phyloP scores from a whole-genome alignment of 441 rosid species.

The Jatropha multifida region DNA sequence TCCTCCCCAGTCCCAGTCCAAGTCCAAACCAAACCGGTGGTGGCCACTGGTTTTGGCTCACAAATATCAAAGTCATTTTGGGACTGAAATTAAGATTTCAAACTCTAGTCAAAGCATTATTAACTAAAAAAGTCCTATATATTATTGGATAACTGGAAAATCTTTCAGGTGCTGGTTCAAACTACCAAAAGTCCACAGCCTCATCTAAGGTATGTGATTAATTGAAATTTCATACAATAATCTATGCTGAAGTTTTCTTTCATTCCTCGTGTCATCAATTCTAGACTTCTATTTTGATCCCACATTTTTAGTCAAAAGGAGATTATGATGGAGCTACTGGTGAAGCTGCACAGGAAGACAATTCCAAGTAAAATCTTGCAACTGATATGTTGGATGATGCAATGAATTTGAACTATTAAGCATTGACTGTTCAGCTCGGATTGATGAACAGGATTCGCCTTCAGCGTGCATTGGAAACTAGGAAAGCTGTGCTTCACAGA shows the following conservation, averaged over 20 bases:
- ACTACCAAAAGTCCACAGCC: conserved; percentile 39
- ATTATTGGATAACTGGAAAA: conserved; percentile 30
- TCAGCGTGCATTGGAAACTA: conserved; percentile 77
- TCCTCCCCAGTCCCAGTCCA: too few relatives aligned
- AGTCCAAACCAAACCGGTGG: too few relatives aligned
- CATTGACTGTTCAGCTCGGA: conserved; percentile 27
- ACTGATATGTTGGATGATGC: conserved; percentile 13
- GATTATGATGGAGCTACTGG: conserved; percentile 42
- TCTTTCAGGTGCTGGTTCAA: conserved; percentile 39
- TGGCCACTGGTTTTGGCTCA: too few relatives aligned
- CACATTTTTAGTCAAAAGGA: conserved; percentile 40
- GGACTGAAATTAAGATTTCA: too few relatives aligned
- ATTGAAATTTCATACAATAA: conserved; percentile 9
- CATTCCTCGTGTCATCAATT: conserved; percentile 14
- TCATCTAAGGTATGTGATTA: conserved; percentile 42
- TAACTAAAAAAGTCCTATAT: not conserved
- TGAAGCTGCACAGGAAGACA: conserved; percentile 56
- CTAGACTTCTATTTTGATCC: conserved; percentile 26
- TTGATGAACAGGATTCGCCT: conserved; percentile 70
- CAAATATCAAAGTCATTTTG: too few relatives aligned
- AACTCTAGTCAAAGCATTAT: too few relatives aligned
- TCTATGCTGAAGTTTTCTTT: not conserved
- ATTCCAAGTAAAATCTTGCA: conserved; percentile 63
- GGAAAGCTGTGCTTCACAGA: conserved; percentile 76
- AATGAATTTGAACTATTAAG: conserved; percentile 11